Evolutionary conservation across 176 grass and related monocot species (phyloP), one percentile per base, ranked within the genome.

Genomic region (Musa schizocarpa): DNA sequence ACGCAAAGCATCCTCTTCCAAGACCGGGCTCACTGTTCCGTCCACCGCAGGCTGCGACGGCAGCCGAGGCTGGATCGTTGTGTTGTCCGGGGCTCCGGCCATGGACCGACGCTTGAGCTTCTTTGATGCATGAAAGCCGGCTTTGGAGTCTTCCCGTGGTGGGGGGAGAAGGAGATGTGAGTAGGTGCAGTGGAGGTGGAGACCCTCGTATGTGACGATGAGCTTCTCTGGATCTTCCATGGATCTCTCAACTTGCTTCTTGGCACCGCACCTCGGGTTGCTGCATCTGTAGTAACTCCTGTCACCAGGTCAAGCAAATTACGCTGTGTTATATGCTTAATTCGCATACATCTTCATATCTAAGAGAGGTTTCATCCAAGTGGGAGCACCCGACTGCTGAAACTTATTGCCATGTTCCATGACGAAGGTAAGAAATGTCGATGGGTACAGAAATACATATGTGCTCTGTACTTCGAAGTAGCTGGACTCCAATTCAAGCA

Each of bases 211-310:
- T 2, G 55, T 76, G 54, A 76, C 56, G 74, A 76, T 62, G 2
- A 76, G 55, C 19, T 8, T 76, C 55, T 76, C 56, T 49, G 74
- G 74, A 19, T 76, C 74, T 62, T 76, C 74, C 19, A 20, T 22
- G 8, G 74, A 76, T 20, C 56, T 63, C 74, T 76, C 74, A 4
- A 76, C 74, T 21, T 76, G 74, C 57, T 76, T 76, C 74, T 76
- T 76, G 19, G 56, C 74, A 13, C 63, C 63, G 74, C 74, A 76
- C 11, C 74, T 48, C 4, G 74, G 74, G 54, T 50, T 51, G 27
- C 56, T 76, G 74, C 74, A 76, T 29, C 74, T 49, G 56, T 76
- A 76, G 54, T 76, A 76, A 63, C 74, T 76, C 74, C 74, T 76
- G 56, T 2, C 11, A 13, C 1, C 29, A 24, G 57, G 57, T n/a